Percentiles rank a stretch among this genome's conserved stretches.
phyloP scores from a whole-genome alignment of 257 asterid genomes.

The Salvia splendens region DNA sequence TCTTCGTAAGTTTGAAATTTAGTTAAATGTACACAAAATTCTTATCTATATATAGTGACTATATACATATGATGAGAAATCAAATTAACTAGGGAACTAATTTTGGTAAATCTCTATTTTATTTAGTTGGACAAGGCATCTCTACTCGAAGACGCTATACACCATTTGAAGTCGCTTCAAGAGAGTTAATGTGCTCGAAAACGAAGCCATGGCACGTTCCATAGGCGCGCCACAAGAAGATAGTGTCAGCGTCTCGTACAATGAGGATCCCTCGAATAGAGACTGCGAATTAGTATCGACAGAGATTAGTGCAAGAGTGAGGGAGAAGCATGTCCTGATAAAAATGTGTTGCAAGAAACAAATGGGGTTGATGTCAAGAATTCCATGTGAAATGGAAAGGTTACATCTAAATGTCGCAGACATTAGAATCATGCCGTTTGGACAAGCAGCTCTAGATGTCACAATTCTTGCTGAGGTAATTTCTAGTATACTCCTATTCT shows the following conservation, averaged over 20 bases:
- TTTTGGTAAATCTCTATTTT: no score
- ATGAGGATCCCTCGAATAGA: not conserved
- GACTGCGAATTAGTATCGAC: not conserved
- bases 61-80: not conserved
- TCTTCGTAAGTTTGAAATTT: no score
- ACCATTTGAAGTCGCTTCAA: slow-evolving; percentile 50
- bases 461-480: slow-evolving; percentile 59
- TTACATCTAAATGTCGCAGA: slow-evolving; percentile 46
- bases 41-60: no score
- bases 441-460: slow-evolving; percentile 44
- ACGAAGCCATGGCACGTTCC: slow-evolving; percentile 18
- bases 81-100: no score
- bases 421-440: slow-evolving; percentile 59
- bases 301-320: slow-evolving; percentile 46
- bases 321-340: slow-evolving; percentile 41
- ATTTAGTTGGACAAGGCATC: slow-evolving; percentile 49
- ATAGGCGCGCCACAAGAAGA: not conserved
- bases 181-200: slow-evolving; percentile 47
- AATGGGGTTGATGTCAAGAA: slow-evolving; percentile 36
- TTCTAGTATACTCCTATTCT: no score
- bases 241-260: not conserved
- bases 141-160: slow-evolving; percentile 44
- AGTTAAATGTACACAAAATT: no score
- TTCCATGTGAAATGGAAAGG: slow-evolving; percentile 47
- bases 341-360: slow-evolving; percentile 47